Conservation (phyloP, 2,329 filamentous ascomycete genomes). For the Parafenestella ontariensis region DNA sequence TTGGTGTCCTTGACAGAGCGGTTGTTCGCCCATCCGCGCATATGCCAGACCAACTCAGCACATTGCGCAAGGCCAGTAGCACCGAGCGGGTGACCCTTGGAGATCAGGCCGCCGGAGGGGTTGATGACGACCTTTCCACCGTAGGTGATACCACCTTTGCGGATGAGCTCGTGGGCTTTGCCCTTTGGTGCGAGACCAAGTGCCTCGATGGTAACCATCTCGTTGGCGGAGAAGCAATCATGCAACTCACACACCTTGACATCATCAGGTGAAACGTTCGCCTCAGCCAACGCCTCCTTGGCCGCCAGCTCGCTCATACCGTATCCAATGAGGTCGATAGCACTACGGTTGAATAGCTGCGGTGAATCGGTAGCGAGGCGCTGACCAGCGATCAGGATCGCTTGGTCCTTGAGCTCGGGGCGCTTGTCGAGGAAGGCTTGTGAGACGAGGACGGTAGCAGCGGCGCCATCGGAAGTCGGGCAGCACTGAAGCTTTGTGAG, state of each 20-base stretch:
- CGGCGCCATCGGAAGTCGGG: constrained; percentile 91
- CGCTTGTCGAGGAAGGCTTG: constrained; percentile 85
- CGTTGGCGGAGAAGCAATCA: constrained; percentile 96
- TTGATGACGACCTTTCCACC: constrained; percentile 84
- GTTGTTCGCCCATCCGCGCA: constrained; percentile 96
- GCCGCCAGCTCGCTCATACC: constrained; percentile 81
- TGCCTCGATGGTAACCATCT: constrained; percentile 89
- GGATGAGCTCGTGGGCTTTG: constrained; percentile 90
- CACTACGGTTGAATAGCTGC: constrained; percentile 75
- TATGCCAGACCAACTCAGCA: constrained; percentile 92
- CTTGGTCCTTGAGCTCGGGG: constrained; percentile 80
- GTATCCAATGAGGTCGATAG: constrained; percentile 90
- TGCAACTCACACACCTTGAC: constrained; percentile 90
- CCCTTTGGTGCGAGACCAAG: constrained; percentile 78
- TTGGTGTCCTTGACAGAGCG: constrained; percentile 72
- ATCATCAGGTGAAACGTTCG: constrained; percentile 69
- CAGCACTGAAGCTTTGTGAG: constrained; percentile 99
- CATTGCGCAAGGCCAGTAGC: constrained; percentile 96
- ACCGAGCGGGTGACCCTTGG: constrained; percentile 93
- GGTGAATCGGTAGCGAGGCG: constrained; percentile 84
- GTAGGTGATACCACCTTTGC: constrained; percentile 88
- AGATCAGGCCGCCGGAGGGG: constrained; percentile 92
- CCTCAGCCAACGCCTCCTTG: constrained; percentile 74
- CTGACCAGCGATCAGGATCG: constrained; percentile 89
- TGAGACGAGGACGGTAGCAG: constrained; percentile 87